phyloP scores from a whole-genome alignment of 2,329 filamentous ascomycete genomes.

The Colletotrichum acutatum region DNA sequence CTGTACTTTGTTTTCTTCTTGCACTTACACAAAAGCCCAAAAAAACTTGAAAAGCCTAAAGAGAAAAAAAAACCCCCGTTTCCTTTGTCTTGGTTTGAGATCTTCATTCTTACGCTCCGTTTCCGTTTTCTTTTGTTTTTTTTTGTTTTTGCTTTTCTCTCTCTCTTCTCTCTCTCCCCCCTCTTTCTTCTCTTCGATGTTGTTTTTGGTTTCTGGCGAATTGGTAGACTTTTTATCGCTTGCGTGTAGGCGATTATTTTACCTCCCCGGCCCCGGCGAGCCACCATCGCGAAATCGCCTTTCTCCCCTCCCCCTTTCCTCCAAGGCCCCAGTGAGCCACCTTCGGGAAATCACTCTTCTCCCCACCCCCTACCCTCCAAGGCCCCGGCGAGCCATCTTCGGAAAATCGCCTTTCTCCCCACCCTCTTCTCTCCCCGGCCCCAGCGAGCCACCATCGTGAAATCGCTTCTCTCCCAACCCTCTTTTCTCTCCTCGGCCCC shows the following conservation, averaged over 20 bases:
- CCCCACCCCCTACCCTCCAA: neutral
- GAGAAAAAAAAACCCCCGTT: neutral
- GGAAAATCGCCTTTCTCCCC: neutral
- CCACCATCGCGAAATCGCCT: neutral
- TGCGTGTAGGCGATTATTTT: neutral
- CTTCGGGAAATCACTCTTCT: neutral
- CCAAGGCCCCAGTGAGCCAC: neutral
- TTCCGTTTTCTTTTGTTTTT: neutral
- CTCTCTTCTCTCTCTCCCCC: neutral
- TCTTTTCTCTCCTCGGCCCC: neutral
- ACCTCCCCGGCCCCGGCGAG: neutral
- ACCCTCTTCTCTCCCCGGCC: neutral
- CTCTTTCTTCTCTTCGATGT: neutral
- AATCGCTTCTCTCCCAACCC: neutral
- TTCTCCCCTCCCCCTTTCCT: neutral
- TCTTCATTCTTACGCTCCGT: too few species aligned
- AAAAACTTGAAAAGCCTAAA: constrained; percentile 3
- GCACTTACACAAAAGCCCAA: neutral
- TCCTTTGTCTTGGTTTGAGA: neutral
- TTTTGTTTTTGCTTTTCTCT: neutral
- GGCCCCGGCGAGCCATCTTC: constrained; percentile 6
- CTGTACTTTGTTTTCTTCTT: neutral
- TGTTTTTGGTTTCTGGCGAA: neutral
- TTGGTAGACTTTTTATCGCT: neutral
- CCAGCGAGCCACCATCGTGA: neutral